Evolutionary conservation across 192 early-diverging fungal genomes (phyloP), one percentile per base, ranked within the genome.

Genomic region (Linnemannia schmuckeri): DNA sequence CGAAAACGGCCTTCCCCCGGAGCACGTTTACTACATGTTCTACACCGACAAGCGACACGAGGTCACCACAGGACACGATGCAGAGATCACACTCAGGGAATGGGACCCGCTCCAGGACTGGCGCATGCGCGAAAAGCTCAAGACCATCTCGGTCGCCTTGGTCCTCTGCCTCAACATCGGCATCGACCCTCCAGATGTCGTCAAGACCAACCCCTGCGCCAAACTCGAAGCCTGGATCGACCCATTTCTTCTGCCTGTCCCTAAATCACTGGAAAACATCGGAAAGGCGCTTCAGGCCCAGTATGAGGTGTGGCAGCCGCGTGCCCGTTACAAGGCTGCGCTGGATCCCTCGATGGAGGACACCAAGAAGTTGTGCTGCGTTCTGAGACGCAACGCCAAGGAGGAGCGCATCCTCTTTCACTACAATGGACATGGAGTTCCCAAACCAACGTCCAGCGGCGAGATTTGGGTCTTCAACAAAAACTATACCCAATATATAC

Each of bases 391-490:
- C 33, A 94, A 91, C 79, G 96, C 97, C 57, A 98, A 98, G 82
- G 97, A 98, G 55, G 97, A 98, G 70, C 94, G 98, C 4, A 93
- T 99, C 66, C 88, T 99, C 57, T 99, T 99, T 74, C 97, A 99
- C 82, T 99, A 99, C 92, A 99, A 99, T 77, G 98, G 98, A 24
- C 98, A 99, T 75, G 98, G 98, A 68, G 98, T 99, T 24, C 98
- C 98, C 9, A 95, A 95, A 77, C 98, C 98, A 20, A 98, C 98
- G 18, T 86, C 91, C 20, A 96, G 95, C 78, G 98, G 98, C 72
- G 98, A 99, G 82, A 96, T 99, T 63, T 99, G 98, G 98, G 98
- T 97, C 49, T 99, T 99, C 82, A 99, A 99, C 91, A 96, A 96
- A 83, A 94, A 94, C 76, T 99, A 97, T 92, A 98, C 97, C 46